phyloP scores from a whole-genome alignment of 352 stramenopile species.

The Thalassiosira allenii region DNA sequence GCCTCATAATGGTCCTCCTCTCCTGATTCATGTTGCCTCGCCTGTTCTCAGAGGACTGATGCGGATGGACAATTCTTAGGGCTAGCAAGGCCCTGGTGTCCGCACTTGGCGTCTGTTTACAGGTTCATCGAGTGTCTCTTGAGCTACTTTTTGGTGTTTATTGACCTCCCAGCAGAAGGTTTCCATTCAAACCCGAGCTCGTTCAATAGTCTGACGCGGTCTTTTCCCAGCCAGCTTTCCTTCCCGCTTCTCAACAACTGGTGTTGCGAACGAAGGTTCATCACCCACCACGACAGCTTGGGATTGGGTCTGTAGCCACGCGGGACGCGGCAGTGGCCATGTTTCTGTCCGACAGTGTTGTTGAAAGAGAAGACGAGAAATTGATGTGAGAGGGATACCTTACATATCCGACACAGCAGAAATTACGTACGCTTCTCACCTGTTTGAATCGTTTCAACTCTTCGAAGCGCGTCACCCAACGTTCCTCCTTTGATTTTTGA shows the following conservation, averaged over 20 bases:
- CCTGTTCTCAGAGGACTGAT: too few relatives aligned
- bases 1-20: too few relatives aligned
- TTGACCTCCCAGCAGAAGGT: conserved; percentile 1
- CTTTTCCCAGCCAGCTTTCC: conserved; percentile 18
- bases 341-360: background rate
- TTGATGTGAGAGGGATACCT: background rate
- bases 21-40: too few relatives aligned
- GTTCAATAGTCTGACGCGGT: conserved; percentile 21
- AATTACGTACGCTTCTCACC: background rate
- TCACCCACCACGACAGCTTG: conserved; percentile 68
- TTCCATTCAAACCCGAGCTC: conserved; percentile 30
- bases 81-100: too few relatives aligned
- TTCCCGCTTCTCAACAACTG: conserved; percentile 20
- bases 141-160: too few relatives aligned
- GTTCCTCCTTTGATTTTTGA: background rate
- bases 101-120: too few relatives aligned
- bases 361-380: background rate
- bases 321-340: conserved; percentile 46
- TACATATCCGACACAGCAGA: background rate
- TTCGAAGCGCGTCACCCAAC: background rate
- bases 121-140: too few relatives aligned
- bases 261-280: conserved; percentile 39
- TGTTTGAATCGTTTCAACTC: background rate
- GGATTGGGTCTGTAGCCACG: conserved; percentile 46
- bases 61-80: too few relatives aligned